phyloP scores from a whole-genome alignment of 108 stramenopile genomes.

The Chaetoceros muelleri region DNA sequence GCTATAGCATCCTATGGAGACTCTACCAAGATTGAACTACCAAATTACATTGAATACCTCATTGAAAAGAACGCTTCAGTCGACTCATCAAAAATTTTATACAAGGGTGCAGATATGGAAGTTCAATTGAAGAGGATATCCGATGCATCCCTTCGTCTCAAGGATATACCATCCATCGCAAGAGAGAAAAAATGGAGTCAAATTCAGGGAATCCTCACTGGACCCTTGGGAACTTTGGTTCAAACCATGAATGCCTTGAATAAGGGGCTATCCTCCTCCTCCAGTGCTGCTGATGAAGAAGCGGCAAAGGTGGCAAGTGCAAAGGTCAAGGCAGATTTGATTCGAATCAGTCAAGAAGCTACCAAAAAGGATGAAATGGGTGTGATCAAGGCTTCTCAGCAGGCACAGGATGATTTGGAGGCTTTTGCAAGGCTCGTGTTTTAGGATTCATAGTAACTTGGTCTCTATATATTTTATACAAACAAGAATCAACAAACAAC shows the following conservation, averaged over 20 bases:
- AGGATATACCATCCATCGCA: constrained; percentile 35
- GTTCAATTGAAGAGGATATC: constrained; percentile 31
- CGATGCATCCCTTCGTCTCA: constrained; percentile 28
- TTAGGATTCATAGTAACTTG: too few relatives aligned
- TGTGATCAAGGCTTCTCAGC: constrained; percentile 22
- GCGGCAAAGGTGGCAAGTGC: constrained; percentile 27
- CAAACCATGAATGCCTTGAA: constrained; percentile 42
- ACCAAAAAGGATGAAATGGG: constrained; percentile 25
- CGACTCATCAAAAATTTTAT: constrained; percentile 24
- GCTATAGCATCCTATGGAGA: constrained; percentile 40
- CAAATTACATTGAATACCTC: constrained; percentile 59
- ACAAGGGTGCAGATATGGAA: constrained; percentile 45
- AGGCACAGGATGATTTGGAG: constrained; percentile 37
- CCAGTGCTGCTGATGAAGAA: constrained; percentile 13
- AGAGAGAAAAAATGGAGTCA: constrained; percentile 53
- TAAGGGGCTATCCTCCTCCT: constrained; percentile 4
- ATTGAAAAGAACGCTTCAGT: constrained; percentile 43
- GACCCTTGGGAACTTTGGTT: constrained; percentile 51
- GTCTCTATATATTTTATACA: too few relatives aligned
- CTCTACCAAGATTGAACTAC: constrained; percentile 40
- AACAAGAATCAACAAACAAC: too few relatives aligned
- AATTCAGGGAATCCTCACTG: constrained; percentile 51
- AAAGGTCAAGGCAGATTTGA: constrained; percentile 40
- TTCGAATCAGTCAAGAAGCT: constrained; percentile 38
- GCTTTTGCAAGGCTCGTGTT: constrained; percentile 37